Percentiles rank a stretch among this genome's conserved stretches.
phyloP scores from a whole-genome alignment of 768 basidiomycete species.

The Kwoniella botswanensis region DNA sequence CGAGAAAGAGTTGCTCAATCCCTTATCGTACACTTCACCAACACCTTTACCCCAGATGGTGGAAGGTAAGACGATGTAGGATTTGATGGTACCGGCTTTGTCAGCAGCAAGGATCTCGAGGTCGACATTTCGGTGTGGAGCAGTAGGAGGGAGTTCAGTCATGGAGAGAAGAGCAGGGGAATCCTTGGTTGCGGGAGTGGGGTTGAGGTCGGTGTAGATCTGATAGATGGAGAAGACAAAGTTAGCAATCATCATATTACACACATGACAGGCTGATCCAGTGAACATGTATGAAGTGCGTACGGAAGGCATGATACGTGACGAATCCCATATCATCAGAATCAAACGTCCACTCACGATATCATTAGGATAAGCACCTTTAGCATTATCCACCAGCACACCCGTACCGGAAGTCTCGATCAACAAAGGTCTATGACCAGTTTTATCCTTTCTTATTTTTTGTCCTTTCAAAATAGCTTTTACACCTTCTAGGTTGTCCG shows the following conservation, averaged over 20 bases:
- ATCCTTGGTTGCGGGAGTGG: slow-evolving; percentile 39
- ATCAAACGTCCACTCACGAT: slow-evolving; percentile 29
- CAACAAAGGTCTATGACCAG: slow-evolving; percentile 51
- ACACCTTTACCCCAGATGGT: slow-evolving; percentile 55
- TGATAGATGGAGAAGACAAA: not conserved
- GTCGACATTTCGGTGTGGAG: slow-evolving; percentile 54
- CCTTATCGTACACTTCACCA: slow-evolving; percentile 46
- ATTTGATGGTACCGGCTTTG: slow-evolving; percentile 40
- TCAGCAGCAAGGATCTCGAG: slow-evolving; percentile 52
- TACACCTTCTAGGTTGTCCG: slow-evolving; percentile 47
- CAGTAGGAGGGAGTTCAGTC: slow-evolving; percentile 44
- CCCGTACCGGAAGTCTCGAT: slow-evolving; percentile 57
- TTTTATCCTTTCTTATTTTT: slow-evolving; percentile 50
- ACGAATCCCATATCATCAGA: not conserved
- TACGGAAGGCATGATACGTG: no score
- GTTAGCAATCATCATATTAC: not conserved
- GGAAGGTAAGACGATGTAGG: slow-evolving; percentile 55
- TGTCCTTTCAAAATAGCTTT: slow-evolving; percentile 51
- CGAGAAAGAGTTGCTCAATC: slow-evolving; percentile 49
- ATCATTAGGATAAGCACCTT: slow-evolving; percentile 47
- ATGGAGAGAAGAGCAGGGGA: slow-evolving; percentile 47
- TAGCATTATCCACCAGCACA: slow-evolving; percentile 47
- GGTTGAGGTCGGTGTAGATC: slow-evolving; percentile 55
- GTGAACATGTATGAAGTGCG: no score
- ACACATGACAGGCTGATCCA: not conserved